A percentile compares a stretch with the other conserved stretches of the same genome.
Conservation (phyloP, 495 filamentous ascomycete species). For the Daldinia concentrica region DNA sequence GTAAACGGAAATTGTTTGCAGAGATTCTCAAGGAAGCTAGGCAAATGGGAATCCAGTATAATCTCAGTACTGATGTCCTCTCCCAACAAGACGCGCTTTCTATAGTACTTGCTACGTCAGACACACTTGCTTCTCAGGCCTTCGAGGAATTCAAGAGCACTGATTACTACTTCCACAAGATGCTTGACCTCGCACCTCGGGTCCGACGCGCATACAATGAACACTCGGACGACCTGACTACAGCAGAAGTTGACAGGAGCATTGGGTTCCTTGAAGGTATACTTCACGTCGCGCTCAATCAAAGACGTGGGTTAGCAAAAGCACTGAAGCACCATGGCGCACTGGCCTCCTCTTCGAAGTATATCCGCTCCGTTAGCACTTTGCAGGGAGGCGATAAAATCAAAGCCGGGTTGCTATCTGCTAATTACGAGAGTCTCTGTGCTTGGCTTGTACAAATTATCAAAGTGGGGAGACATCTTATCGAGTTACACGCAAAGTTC, state of each 20-base stretch:
- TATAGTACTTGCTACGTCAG: constrained; percentile 67
- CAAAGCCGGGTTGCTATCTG: constrained; percentile 24
- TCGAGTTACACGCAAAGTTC: constrained; percentile 70
- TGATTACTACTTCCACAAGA: constrained; percentile 75
- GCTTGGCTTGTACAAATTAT: constrained; percentile 56
- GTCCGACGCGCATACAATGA: constrained; percentile 70
- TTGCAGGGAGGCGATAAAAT: constrained; percentile 29
- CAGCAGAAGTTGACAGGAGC: constrained; percentile 78
- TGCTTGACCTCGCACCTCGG: constrained; percentile 73
- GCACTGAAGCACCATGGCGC: constrained; percentile 47
- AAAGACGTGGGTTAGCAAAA: constrained; percentile 66
- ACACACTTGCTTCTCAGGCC: constrained; percentile 58
- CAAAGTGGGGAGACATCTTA: constrained; percentile 53
- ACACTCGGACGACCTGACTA: constrained; percentile 84
- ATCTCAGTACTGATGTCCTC: constrained; percentile 73
- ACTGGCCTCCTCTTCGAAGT: constrained; percentile 22
- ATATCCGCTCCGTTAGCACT: constrained; percentile 38
- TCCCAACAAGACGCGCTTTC: constrained; percentile 75
- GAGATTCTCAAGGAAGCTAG: constrained; percentile 83
- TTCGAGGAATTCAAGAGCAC: constrained; percentile 21
- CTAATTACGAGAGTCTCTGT: constrained; percentile 48
- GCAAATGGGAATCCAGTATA: constrained; percentile 88
- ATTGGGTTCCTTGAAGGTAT: constrained; percentile 85
- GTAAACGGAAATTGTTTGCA: constrained; percentile 90
- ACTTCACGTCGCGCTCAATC: constrained; percentile 70